phyloP scores from a whole-genome alignment of 257 asterid species.

The Capsicum baccatum region DNA sequence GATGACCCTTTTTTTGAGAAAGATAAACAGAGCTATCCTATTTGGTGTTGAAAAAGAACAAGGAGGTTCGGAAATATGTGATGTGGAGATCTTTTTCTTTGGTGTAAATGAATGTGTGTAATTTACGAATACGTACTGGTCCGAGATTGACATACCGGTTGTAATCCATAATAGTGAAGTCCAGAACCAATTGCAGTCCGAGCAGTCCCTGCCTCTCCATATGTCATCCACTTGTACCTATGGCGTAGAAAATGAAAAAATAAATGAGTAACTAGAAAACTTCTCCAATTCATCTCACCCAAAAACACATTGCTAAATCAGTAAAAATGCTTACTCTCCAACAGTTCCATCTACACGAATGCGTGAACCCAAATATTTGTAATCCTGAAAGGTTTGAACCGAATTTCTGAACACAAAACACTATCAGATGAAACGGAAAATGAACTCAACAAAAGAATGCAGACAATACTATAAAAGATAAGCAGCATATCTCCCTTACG shows the following conservation, averaged over 20 bases:
- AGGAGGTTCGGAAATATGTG: background rate
- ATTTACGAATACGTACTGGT: background rate
- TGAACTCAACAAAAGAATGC: conserved; percentile 7
- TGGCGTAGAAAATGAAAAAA: conserved; percentile 29
- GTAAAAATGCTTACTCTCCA: conserved; percentile 80
- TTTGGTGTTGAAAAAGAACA: background rate
- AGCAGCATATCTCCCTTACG: conserved; percentile 6
- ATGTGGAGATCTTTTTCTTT: conserved; percentile 3
- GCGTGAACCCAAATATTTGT: conserved; percentile 94
- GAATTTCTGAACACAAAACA: conserved; percentile 65
- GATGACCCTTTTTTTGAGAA: too few relatives aligned
- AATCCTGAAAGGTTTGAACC: conserved; percentile 71
- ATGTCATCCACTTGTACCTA: conserved; percentile 98
- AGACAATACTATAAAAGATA: background rate
- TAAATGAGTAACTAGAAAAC: conserved; percentile 11
- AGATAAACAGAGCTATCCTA: conserved; percentile 10
- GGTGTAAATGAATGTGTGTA: background rate
- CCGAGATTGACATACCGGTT: conserved; percentile 53
- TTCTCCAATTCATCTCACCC: conserved; percentile 6
- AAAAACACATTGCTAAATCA: conserved; percentile 16
- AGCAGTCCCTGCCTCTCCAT: conserved; percentile 89
- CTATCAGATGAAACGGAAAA: conserved; percentile 24
- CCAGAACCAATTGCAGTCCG: conserved; percentile 93
- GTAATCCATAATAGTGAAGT: conserved; percentile 67
- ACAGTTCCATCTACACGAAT: conserved; percentile 87